Base-by-base conservation (phyloP, 2,329 filamentous ascomycete species). In the Nemania serpens region DNA sequence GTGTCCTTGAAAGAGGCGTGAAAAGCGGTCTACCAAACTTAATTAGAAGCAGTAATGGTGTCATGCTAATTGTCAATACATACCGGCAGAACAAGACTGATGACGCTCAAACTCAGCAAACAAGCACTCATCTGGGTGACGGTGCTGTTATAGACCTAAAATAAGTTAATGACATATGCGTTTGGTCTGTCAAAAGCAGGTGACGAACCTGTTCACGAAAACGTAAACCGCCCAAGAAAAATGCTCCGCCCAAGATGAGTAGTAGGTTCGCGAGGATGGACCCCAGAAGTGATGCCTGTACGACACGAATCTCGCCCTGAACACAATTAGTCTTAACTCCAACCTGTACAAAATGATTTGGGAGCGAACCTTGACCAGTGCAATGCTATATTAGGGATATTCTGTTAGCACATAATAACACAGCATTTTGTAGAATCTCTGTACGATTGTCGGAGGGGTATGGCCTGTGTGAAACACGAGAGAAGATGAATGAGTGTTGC, bases 51-150 rank as follows among this genome's bases (percentile, higher is more conserved):
- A n/a, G 20, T 37, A 3, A 15, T 29, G 5, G 25, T 45, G 34
- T 41, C n/a, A 25, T 22, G 12, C 10, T 13, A 13, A 13, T 5
- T 20, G n/a, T 4, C 1, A 11, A 37, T 13, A 76, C 85, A 68
- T 77, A 90, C 89, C 1, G 93, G 93, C 12, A 97, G 78, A 25
- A 97, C 84, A 20, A 97, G 81, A 79, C 93, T 97, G 77, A 91
- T 93, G 62, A 96, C 93, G 72, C 91, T 93, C 75, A 97, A 77
- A 80, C 91, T 96, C 68, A 97, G 84, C 69, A 97, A 82, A 78
- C 92, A 96, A 53, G 93, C 93, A 74, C 92, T 97, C 91, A 97
- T 97, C 75, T 97, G 93, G 0, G 93, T 97, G 60, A 97, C 91
- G 20, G 91, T 97, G 77, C 88, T 95, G 78, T 97, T 97, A 78